A percentile compares a stretch with the other conserved stretches of the same genome.
Conservation (phyloP, 257 asterid genomes). For the Solanum chiquidenum region DNA sequence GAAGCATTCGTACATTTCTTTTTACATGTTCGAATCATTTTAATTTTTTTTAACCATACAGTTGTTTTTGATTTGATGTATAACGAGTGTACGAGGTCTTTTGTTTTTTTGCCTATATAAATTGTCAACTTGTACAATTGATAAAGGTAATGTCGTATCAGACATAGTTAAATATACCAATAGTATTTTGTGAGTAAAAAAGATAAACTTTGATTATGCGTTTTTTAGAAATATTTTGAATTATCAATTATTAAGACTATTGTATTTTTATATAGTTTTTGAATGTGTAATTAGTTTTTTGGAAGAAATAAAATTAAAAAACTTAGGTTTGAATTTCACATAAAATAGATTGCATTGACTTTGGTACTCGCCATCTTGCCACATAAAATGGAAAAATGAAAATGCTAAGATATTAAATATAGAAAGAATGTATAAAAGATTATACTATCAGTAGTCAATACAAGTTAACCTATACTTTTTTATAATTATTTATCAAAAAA, state of each 20-base stretch:
- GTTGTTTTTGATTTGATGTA: constrained; percentile 43
- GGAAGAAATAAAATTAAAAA: no score
- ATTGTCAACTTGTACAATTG: background rate
- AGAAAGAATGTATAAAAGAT: background rate
- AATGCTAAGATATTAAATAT: no score
- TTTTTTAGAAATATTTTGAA: no score
- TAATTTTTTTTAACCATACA: constrained; percentile 8
- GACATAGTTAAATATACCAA: background rate
- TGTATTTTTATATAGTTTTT: no score
- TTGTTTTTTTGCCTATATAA: background rate
- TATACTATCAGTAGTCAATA: background rate
- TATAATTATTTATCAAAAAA: no score
- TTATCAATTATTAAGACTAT: no score
- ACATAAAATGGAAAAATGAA: no score
- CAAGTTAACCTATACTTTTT: background rate
- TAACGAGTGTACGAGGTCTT: constrained; percentile 18
- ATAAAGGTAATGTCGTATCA: background rate
- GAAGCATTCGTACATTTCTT: background rate
- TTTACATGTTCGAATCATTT: no score
- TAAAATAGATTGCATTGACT: no score
- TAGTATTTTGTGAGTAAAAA: background rate
- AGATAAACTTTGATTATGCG: background rate
- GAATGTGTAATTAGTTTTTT: no score
- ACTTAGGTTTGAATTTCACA: no score
- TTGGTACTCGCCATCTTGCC: no score